These are phyloP conservation scores for Metarhizium humberi DNA, from an alignment of 2,329 filamentous ascomycete genomes.

Conservation along the genomic window DNA sequence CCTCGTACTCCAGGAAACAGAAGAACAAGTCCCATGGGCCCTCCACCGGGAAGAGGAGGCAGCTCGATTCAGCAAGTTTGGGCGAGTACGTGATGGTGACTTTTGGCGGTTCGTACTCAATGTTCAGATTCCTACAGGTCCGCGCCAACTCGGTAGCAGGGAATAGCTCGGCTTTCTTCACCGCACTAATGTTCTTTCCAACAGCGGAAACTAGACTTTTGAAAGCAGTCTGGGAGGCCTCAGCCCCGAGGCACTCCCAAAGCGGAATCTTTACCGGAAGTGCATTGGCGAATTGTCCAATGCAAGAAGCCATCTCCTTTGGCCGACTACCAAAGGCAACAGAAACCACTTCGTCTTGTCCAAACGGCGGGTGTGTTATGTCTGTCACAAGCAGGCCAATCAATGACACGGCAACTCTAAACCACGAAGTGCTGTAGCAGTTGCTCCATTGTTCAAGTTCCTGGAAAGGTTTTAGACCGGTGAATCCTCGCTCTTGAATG, in stretches of 20 bases:
- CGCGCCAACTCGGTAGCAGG: constrained; percentile 5
- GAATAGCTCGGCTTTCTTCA: constrained; percentile 8
- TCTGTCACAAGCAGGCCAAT: constrained; percentile 6
- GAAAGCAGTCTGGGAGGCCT: background rate
- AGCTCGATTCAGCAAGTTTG: too few relatives aligned
- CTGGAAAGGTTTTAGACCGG: background rate
- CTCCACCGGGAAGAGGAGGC: too few relatives aligned
- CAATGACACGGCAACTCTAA: constrained; percentile 6
- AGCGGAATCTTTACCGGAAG: constrained; percentile 8
- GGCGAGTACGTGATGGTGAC: background rate
- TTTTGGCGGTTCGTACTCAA: constrained; percentile 6
- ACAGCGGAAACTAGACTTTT: constrained; percentile 6
- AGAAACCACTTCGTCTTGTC: constrained; percentile 7
- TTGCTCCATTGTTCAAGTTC: constrained; percentile 7
- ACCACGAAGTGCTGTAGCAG: constrained; percentile 7
- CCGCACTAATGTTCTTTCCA: constrained; percentile 8
- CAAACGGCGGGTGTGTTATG: constrained; percentile 4
- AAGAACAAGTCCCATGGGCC: too few relatives aligned
- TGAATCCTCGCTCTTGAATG: too few relatives aligned
- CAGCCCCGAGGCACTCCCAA: constrained; percentile 1
- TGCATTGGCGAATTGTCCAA: constrained; percentile 10
- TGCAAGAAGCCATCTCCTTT: constrained; percentile 6
- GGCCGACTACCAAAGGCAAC: constrained; percentile 7
- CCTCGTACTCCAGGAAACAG: too few relatives aligned
- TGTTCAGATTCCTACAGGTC: constrained; percentile 1